phyloP scores from a whole-genome alignment of 148 eudicot genomes.

The Amaranthus cruentus region DNA sequence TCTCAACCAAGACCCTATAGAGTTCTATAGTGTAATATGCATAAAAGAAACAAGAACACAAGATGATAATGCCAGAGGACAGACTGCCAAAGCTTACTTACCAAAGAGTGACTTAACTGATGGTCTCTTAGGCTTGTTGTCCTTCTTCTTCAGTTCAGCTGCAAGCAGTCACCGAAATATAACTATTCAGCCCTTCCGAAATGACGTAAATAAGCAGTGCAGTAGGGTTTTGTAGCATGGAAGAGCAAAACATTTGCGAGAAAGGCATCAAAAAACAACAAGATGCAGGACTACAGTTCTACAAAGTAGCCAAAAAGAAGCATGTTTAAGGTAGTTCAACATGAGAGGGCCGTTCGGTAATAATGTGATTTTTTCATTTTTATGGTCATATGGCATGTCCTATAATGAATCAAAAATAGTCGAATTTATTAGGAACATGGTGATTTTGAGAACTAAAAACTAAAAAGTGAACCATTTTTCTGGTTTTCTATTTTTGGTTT shows the following conservation, averaged over 20 bases:
- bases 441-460: no score
- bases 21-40: background rate
- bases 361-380: no score
- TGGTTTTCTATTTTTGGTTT: no score
- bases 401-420: no score
- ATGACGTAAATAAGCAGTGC: background rate
- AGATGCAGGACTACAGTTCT: background rate
- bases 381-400: no score
- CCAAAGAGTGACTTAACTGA: conserved; percentile 92
- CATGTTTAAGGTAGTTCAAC: background rate
- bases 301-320: background rate
- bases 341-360: no score
- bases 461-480: no score
- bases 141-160: conserved; percentile 98
- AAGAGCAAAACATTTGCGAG: background rate
- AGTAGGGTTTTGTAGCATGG: background rate
- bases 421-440: no score
- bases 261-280: background rate
- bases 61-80: background rate
- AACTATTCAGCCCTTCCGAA: conserved; percentile 10
- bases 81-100: conserved; percentile 21
- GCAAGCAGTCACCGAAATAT: conserved; percentile 24
- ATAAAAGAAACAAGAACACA: background rate
- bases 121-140: conserved; percentile 72
- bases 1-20: background rate